Evolutionary conservation across 2,329 filamentous ascomycete species (phyloP), one percentile per base, ranked within the genome.

Genomic region (Geosmithia flava): DNA sequence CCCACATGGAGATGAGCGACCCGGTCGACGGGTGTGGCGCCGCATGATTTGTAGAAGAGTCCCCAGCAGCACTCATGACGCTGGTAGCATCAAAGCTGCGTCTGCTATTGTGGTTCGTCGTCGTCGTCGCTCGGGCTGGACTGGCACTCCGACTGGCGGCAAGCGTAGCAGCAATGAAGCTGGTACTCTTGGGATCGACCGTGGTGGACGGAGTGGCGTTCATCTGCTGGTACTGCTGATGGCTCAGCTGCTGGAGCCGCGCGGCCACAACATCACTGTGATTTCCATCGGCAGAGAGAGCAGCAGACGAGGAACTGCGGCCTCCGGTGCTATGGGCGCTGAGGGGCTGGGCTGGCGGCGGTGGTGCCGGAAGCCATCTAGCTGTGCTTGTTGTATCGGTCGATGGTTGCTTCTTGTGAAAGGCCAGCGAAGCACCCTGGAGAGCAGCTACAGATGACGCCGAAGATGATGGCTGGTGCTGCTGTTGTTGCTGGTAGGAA

Each of bases 1-100:
- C 84, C 54, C 87, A 87, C 66, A 86, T 72, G 40, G 76, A 76
- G 48, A 87, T 81, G 19, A 87, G 68, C 4, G 80, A 76, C 3
- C 70, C 78, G 0, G 83, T 82, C 0, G 83, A 37, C 13, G 11
- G 33, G 33, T 6, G 11, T 37, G 15, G 33, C 33, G 65, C 58
- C 46, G 58, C 55, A 39, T 17, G 33, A 15, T 43, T 20, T 39
- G 2, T 33, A 42, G 16, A 13, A 7, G 3, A 6, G 15, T 23
- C 20, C 7, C 33, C 33, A 33, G 50, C 53, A 6, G 54, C 53
- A 23, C 61, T 62, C 20, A 56, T 3, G 58, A 48, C 53, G 50
- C 62, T 64, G 40, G 55, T 50, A 7, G 56, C 56, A 17, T 59
- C 61, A 20, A 57, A 47, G 50, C 62, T 67, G 6, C 53, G 55